phyloP scores from a whole-genome alignment of 768 basidiomycete species.

The Suillus spraguei region DNA sequence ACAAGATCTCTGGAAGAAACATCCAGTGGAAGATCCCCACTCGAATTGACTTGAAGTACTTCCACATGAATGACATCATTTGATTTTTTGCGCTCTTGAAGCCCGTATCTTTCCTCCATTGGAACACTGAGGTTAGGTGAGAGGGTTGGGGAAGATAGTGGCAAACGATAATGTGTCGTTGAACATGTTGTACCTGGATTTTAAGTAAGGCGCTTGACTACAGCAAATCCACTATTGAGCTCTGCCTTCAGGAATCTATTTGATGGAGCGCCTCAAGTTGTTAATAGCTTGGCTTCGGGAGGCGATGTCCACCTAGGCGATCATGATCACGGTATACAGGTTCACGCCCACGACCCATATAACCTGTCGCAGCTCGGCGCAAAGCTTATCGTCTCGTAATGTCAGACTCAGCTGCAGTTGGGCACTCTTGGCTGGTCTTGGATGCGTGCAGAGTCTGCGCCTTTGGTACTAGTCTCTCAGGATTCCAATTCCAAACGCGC shows the following conservation, averaged over 20 bases:
- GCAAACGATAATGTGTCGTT: neutral
- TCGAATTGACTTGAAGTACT: neutral
- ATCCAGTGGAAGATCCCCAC: slow-evolving; percentile 28
- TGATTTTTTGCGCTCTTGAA: neutral
- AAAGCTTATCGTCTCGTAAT: neutral
- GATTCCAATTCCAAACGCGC: neutral
- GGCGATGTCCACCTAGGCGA: neutral
- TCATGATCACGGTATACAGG: neutral
- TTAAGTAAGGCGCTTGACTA: neutral
- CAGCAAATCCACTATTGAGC: neutral
- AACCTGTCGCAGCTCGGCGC: neutral
- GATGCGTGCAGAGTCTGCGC: neutral
- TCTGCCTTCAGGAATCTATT: too few species aligned
- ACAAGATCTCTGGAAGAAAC: slow-evolving; percentile 67
- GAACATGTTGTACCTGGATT: neutral
- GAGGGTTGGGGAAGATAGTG: too few species aligned
- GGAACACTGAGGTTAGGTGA: neutral
- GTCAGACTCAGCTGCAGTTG: too few species aligned
- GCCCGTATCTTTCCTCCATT: neutral
- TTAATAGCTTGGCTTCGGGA: neutral
- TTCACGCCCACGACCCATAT: neutral
- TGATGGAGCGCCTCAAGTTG: neutral
- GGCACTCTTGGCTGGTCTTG: neutral
- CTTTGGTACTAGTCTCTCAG: neutral
- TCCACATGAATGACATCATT: neutral